A percentile compares a stretch with the other conserved stretches of the same genome.
phyloP scores from a whole-genome alignment of 2,329 filamentous ascomycete genomes.

The Trichoderma asperellum region DNA sequence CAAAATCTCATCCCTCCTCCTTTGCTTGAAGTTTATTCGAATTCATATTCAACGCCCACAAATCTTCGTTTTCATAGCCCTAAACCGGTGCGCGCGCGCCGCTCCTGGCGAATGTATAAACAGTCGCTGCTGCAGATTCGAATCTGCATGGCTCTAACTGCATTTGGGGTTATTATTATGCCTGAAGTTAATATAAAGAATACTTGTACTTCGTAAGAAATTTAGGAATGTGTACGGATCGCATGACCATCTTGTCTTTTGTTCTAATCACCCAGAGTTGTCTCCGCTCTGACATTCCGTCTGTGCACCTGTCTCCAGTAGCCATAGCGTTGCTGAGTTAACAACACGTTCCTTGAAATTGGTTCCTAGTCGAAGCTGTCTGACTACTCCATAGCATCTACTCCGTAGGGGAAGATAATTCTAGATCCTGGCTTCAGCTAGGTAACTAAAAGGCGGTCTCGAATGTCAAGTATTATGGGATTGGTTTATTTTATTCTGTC shows the following conservation, averaged over 20 bases:
- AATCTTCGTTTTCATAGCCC: background rate
- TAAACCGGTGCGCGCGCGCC: background rate
- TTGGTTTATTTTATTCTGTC: background rate
- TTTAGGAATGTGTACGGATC: background rate
- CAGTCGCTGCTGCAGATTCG: background rate
- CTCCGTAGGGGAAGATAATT: too few relatives aligned
- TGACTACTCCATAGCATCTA: background rate
- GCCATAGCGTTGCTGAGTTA: background rate
- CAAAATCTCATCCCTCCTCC: background rate
- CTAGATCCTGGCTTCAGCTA: background rate
- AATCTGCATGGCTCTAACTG: background rate
- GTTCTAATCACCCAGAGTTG: background rate
- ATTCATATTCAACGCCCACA: background rate
- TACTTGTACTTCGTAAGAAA: too few relatives aligned
- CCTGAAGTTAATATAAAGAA: background rate
- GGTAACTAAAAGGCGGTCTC: background rate
- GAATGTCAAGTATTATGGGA: background rate
- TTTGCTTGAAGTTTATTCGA: background rate
- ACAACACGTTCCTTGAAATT: background rate
- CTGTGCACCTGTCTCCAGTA: background rate
- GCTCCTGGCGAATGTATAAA: background rate
- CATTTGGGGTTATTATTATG: background rate
- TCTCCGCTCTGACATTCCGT: background rate
- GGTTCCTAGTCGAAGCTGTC: background rate
- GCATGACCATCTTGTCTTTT: background rate